Evolutionary conservation across 2,329 filamentous ascomycete genomes (phyloP), one percentile per base, ranked within the genome.

Genomic region (Juglanconis juglandina): DNA sequence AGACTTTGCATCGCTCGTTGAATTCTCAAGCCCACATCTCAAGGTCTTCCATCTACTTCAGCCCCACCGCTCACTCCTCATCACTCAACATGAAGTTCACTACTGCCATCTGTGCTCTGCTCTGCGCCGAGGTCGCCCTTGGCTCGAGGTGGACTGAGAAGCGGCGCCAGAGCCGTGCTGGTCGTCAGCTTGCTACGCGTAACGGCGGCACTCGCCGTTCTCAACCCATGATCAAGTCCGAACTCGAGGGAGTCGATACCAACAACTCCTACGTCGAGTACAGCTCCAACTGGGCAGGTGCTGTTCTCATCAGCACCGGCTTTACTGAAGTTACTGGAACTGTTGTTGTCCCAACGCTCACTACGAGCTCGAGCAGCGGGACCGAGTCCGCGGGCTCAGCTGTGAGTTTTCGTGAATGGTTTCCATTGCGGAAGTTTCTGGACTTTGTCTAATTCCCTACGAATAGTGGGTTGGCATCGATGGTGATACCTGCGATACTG

Each of bases 401-500:
- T n/a, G 61, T 60, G 48, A 24, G 61, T 52, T 2, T 37, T 35
- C 3, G 14, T 8, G 14, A 46, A 46, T 41, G 37, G 14, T 30
- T 13, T 9, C 33, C 4, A n/a, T 5, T 5, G 7, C 30, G 1
- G 9, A 9, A 8, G 17, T 9, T 17, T 17, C 33, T 1, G 3
- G 24, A 4, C 9, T 33, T 47, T 5, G 32, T 44, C 14, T 56
- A 17, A 44, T 13, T 17, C 7, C 0, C 5, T 3, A 3, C 14
- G 13, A 3, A 3, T 17, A 63, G 10, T 86, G 83, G 84, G 83
- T 86, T 8, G 83, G 83, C 13, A 86, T 87, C 56, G 84, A 86
- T 58, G 84, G 84, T 6, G 81, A 85, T 64, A 84, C 81, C 3
- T 85, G 81, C 69, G 67, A 68, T 4, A 75, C 72, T 3, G 81